phyloP scores from a whole-genome alignment of 2,329 filamentous ascomycete genomes.

The Cercospora sp. region DNA sequence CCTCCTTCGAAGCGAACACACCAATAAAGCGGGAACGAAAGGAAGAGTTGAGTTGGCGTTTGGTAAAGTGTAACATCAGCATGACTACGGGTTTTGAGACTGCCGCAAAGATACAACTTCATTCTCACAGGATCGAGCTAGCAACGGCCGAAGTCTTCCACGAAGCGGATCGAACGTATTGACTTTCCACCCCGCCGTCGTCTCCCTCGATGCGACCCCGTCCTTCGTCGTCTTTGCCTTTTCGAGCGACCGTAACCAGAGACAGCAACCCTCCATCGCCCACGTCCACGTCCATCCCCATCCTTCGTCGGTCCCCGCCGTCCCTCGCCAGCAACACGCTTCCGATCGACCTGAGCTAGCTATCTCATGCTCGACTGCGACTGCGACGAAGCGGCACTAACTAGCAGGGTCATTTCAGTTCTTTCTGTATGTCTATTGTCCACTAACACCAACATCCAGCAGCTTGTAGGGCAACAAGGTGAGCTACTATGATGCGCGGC shows the following conservation, averaged over 20 bases:
- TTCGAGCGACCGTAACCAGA: conserved; percentile 12
- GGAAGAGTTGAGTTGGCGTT: conserved; percentile 6
- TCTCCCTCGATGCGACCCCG: conserved; percentile 18
- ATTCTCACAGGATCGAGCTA: conserved; percentile 20
- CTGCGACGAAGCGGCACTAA: conserved; percentile 6
- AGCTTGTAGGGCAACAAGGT: background rate
- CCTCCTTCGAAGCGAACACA: conserved; percentile 9
- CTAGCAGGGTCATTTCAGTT: background rate
- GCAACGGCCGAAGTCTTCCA: conserved; percentile 16
- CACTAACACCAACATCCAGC: background rate
- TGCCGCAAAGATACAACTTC: conserved; percentile 18
- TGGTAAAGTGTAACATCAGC: conserved; percentile 19
- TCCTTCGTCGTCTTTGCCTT: conserved; percentile 14
- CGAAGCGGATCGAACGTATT: conserved; percentile 25
- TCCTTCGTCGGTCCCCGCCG: conserved; percentile 14
- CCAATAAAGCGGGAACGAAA: conserved; percentile 11
- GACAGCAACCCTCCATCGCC: conserved; percentile 5
- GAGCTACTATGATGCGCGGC: background rate
- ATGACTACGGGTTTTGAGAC: conserved; percentile 10
- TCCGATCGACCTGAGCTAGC: conserved; percentile 20
- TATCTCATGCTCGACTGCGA: conserved; percentile 21
- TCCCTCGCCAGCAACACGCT: conserved; percentile 10
- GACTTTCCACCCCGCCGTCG: conserved; percentile 21
- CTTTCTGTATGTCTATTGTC: background rate
- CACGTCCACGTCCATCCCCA: conserved; percentile 11